Evolutionary conservation across 495 filamentous ascomycete genomes (phyloP).

Genomic region (Penicillium cataractarum): DNA sequence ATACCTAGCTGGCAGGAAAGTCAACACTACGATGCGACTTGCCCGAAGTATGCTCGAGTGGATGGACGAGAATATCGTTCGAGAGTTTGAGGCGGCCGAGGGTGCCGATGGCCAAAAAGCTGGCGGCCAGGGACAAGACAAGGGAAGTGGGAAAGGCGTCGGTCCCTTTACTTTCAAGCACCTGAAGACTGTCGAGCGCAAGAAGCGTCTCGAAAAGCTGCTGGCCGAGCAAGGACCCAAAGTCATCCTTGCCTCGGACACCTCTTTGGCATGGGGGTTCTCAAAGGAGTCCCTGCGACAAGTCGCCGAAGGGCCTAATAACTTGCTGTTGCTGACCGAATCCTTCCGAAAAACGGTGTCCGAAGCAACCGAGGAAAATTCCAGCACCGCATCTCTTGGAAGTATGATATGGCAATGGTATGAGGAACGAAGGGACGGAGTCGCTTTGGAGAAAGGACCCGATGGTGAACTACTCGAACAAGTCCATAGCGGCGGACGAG

Average conservation of each 20-base stretch:
- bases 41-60: slow-evolving; percentile 96
- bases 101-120: slow-evolving; percentile 47
- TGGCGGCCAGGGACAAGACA: slow-evolving; percentile 40
- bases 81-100: slow-evolving; percentile 84
- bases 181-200: slow-evolving; percentile 77
- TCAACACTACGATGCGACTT: slow-evolving; percentile 80
- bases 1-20: slow-evolving; percentile 81
- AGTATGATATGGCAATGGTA: slow-evolving; percentile 73
- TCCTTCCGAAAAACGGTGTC: slow-evolving; percentile 49
- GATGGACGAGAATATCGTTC: slow-evolving; percentile 94
- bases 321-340: slow-evolving; percentile 86
- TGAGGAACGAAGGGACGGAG: slow-evolving; percentile 64
- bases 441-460: slow-evolving; percentile 58
- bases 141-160: slow-evolving; percentile 48
- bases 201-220: slow-evolving; percentile 70
- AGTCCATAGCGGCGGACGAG: slow-evolving; percentile 65
- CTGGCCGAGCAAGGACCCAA: slow-evolving; percentile 55
- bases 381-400: slow-evolving; percentile 48
- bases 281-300: slow-evolving; percentile 79
- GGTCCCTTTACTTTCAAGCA: slow-evolving; percentile 91
- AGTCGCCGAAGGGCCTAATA: slow-evolving; percentile 74
- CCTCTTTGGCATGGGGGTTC: slow-evolving; percentile 92
- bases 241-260: slow-evolving; percentile 90
- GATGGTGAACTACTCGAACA: slow-evolving; percentile 66
- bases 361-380: slow-evolving; percentile 37